Percentiles rank a stretch among this genome's conserved stretches.
Conservation (phyloP, 345 rosid species). For the Psidium guajava region DNA sequence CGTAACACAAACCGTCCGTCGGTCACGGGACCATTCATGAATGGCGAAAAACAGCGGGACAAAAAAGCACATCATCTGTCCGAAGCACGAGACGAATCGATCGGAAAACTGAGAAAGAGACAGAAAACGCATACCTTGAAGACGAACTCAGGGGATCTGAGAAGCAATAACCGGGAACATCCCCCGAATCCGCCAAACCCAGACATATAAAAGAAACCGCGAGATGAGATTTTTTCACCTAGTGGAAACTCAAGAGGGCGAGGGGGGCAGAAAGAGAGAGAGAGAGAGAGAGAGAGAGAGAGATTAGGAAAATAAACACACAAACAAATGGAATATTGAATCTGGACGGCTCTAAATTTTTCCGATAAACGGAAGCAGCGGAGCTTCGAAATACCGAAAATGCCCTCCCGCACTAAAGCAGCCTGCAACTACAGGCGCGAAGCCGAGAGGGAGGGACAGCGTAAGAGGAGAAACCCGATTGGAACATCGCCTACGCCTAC, state of each 20-base stretch:
- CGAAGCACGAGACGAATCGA: not conserved
- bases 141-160: not conserved
- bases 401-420: not conserved
- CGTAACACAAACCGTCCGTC: not conserved
- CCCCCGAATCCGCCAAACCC: not conserved
- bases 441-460: not conserved
- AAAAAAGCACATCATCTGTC: not conserved
- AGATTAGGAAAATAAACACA: not conserved
- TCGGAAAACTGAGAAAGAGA: not conserved
- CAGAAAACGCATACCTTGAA: not conserved
- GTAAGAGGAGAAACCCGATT: too few relatives aligned
- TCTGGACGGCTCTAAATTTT: slow-evolving; percentile 8
- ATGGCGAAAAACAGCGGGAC: not conserved
- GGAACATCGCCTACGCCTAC: not conserved
- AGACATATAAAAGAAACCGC: not conserved
- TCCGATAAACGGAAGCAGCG: not conserved
- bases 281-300: not conserved
- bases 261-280: not conserved
- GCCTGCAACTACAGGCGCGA: not conserved
- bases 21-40: not conserved
- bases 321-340: not conserved
- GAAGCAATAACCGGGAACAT: not conserved
- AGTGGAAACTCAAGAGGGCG: not conserved
- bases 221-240: not conserved
- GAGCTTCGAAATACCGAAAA: not conserved